Percentiles rank a stretch among this genome's conserved stretches.
phyloP scores from a whole-genome alignment of 2,329 filamentous ascomycete genomes.

The Cucurbitaria berberidis region DNA sequence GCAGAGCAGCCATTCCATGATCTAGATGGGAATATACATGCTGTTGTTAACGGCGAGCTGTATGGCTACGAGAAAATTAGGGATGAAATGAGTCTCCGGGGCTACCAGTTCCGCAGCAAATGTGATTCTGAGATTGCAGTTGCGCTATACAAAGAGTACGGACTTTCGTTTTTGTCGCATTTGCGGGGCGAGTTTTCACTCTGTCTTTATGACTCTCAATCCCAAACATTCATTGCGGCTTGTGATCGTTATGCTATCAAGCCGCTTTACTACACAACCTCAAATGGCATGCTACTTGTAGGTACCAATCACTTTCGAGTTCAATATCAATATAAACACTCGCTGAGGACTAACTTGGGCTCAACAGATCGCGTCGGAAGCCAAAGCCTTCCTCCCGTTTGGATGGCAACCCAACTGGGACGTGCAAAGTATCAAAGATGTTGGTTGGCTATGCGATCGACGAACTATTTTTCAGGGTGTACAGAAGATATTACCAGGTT shows the following conservation, averaged over 20 bases:
- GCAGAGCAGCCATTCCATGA: constrained; percentile 37
- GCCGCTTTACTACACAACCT: constrained; percentile 60
- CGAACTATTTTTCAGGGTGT: constrained; percentile 61
- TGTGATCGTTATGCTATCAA: constrained; percentile 65
- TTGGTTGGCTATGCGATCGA: constrained; percentile 53
- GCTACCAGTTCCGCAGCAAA: constrained; percentile 54
- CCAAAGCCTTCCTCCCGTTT: constrained; percentile 60
- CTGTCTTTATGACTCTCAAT: constrained; percentile 57
- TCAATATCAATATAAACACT: background rate
- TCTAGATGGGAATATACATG: constrained; percentile 50
- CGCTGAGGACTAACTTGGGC: background rate
- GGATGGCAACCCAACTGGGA: constrained; percentile 63
- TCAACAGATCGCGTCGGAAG: constrained; percentile 47
- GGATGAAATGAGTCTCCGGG: constrained; percentile 36
- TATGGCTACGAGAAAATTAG: constrained; percentile 60
- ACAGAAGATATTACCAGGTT: constrained; percentile 38
- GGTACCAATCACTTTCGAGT: background rate
- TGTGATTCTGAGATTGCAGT: constrained; percentile 60
- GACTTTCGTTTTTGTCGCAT: constrained; percentile 53
- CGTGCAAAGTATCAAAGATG: constrained; percentile 53
- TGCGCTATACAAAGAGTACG: constrained; percentile 56
- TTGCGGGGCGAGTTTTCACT: constrained; percentile 63
- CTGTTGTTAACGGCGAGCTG: constrained; percentile 66
- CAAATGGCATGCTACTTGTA: constrained; percentile 50
- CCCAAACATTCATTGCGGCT: constrained; percentile 52